Base-by-base conservation (phyloP, 106 monocot species). In the Posidonia australis region DNA sequence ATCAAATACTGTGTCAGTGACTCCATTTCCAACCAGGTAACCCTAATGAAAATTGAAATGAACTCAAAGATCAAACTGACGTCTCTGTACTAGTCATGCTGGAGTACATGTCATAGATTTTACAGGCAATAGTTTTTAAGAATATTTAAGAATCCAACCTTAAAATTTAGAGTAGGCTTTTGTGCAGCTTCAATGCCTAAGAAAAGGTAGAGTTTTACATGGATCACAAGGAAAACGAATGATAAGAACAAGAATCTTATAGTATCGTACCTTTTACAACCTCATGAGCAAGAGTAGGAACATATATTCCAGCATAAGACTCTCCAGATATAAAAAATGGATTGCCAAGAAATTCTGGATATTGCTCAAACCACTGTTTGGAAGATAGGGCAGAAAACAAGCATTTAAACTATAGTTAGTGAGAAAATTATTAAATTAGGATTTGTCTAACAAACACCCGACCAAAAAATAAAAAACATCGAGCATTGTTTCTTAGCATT, bases 21-120 rank as follows among this genome's bases (percentile, higher is more conserved):
- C 80, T 49, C 93, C 93, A 79, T 93, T 93, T 41, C 93, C 93
- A 14, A 89, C 80, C 67, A 93, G 83, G 63, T 93, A 93, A 42
- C 93, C 93, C 89, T 93, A 65, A 25, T 58, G 67, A 13, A 42
- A 10, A 46, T 44, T 24, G 7, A n/a, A 62, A 46, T 17, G 11
- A 71, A 16, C 31, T 5, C 41, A 11, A 67, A 29, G 46, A 12
- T 25, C 46, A 45, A 49, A 48, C 51, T 6, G 9, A 36, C 7
- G 5, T 36, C 36, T 36, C 36, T 36, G 36, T 36, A 4, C 36
- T 36, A 36, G 36, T 7, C 36, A 36, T 36, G 36, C 36, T 36
- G 7, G 36, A 36, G 7, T 36, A 36, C 5, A 36, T 36, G 48
- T 49, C 12, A 4, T 16, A 49, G 48, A n/a, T 49, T 49, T 49